A percentile compares a stretch with the other conserved stretches of the same genome.
These are phyloP conservation scores for Dothidotthia symphoricarpi DNA, from an alignment of 2,329 filamentous ascomycete genomes.

Conservation along the genomic window DNA sequence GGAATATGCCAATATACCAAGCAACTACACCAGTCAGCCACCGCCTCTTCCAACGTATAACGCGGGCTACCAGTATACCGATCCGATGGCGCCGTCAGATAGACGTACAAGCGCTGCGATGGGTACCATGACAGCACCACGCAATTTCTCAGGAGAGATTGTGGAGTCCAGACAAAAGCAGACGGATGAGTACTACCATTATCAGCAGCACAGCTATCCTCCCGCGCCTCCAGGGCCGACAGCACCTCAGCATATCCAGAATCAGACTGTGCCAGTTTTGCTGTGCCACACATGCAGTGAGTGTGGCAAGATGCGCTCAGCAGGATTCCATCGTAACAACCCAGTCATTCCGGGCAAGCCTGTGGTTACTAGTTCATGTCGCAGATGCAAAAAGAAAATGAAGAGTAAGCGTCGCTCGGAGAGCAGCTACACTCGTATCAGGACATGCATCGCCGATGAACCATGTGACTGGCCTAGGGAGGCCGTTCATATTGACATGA, in stretches of 20 bases:
- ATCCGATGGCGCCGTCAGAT: constrained; percentile 10
- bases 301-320: constrained; percentile 36
- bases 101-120: constrained; percentile 3
- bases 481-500: constrained; percentile 16
- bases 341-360: constrained; percentile 37
- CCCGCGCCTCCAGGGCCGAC: constrained; percentile 7
- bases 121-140: constrained; percentile 14
- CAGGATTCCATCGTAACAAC: constrained; percentile 36
- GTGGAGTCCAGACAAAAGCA: constrained; percentile 14
- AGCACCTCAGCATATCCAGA: constrained; percentile 12
- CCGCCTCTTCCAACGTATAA: constrained; percentile 13
- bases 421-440: constrained; percentile 20
- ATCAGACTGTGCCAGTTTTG: constrained; percentile 22
- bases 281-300: constrained; percentile 38
- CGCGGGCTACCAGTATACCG: constrained; percentile 18
- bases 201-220: constrained; percentile 14
- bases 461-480: constrained; percentile 30
- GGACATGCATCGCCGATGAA: constrained; percentile 22
- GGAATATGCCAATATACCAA: constrained; percentile 12
- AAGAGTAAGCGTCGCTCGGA: constrained; percentile 11
- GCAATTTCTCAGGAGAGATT: constrained; percentile 9
- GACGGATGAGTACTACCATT: constrained; percentile 16
- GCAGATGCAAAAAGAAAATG: constrained; percentile 33
- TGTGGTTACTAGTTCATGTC: constrained; percentile 24
- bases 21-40: constrained; percentile 9